phyloP scores from a whole-genome alignment of 2,329 filamentous ascomycete genomes.

The Penicillium sp. region DNA sequence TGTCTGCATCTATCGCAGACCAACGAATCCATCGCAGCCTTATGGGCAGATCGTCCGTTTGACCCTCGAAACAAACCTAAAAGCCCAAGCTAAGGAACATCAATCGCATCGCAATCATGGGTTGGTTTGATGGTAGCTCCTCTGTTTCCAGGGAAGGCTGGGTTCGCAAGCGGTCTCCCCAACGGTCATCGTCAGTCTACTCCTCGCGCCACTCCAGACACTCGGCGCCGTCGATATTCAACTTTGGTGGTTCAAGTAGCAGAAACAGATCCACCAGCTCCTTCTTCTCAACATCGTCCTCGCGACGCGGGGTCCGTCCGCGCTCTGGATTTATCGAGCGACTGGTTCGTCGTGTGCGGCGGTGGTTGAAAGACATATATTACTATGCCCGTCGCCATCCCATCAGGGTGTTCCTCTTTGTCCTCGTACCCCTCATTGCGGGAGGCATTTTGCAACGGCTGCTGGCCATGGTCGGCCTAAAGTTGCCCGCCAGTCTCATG shows the following conservation, averaged over 20 bases:
- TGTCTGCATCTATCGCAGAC: background rate
- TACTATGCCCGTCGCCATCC: slow-evolving; percentile 80
- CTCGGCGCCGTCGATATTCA: slow-evolving; percentile 46
- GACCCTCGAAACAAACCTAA: background rate
- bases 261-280: slow-evolving; percentile 36
- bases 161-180: slow-evolving; percentile 35
- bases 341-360: slow-evolving; percentile 70
- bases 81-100: background rate
- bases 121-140: slow-evolving; percentile 44
- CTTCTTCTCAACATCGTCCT: slow-evolving; percentile 55
- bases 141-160: slow-evolving; percentile 22
- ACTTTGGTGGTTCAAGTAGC: slow-evolving; percentile 29
- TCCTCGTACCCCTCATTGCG: slow-evolving; percentile 82
- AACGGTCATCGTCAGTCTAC: slow-evolving; percentile 31
- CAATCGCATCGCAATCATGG: slow-evolving; percentile 29
- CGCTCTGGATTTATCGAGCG: slow-evolving; percentile 73
- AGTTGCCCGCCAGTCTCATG: slow-evolving; percentile 56
- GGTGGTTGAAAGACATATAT: slow-evolving; percentile 74
- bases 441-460: slow-evolving; percentile 77
- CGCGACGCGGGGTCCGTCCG: slow-evolving; percentile 74
- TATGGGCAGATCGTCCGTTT: background rate
- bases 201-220: slow-evolving; percentile 35
- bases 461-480: slow-evolving; percentile 73
- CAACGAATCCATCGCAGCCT: background rate
- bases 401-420: slow-evolving; percentile 78